Percentiles rank a stretch among this genome's conserved stretches.
These are phyloP conservation scores for Wickerhamomyces xylosicus DNA, from an alignment of 805 yeast genomes.

Conservation along the genomic window DNA sequence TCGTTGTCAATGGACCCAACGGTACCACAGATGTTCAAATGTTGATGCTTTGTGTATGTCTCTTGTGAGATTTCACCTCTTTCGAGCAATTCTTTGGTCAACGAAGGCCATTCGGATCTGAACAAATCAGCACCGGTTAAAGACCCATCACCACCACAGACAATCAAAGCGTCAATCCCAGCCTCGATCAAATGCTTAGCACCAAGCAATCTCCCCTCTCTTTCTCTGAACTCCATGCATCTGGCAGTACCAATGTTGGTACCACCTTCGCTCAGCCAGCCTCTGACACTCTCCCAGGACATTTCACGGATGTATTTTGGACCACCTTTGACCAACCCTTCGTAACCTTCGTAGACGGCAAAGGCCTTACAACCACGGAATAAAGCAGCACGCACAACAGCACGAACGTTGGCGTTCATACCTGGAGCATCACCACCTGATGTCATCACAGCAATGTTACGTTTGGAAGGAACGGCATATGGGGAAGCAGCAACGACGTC, in stretches of 20 bases:
- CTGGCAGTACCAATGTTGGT: conserved; percentile 96
- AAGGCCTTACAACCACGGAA: conserved; percentile 80
- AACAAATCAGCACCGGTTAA: conserved; percentile 95
- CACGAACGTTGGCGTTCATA: conserved; percentile 93
- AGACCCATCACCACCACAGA: conserved; percentile 98
- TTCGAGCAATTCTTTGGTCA: conserved; percentile 59
- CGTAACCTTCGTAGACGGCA: conserved; percentile 91
- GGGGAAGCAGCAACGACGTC: neutral
- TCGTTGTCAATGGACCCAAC: conserved; percentile 98
- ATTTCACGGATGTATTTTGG: conserved; percentile 54
- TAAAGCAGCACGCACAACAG: conserved; percentile 90
- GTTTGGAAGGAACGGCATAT: neutral
- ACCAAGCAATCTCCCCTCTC: conserved; percentile 74
- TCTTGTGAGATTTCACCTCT: conserved; percentile 46
- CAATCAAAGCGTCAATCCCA: conserved; percentile 92
- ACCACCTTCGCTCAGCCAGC: conserved; percentile 89
- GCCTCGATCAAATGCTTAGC: conserved; percentile 75
- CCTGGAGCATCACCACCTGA: conserved; percentile 99
- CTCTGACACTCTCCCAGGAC: conserved; percentile 93
- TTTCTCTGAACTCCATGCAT: conserved; percentile 74
- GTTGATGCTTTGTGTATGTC: conserved; percentile 50
- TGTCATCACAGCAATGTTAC: conserved; percentile 87
- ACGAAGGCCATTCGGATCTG: conserved; percentile 89
- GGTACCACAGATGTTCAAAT: conserved; percentile 80
- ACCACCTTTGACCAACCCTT: conserved; percentile 87